Conservation (phyloP, 2,329 filamentous ascomycete genomes). For the Stromatinia cepivora region DNA sequence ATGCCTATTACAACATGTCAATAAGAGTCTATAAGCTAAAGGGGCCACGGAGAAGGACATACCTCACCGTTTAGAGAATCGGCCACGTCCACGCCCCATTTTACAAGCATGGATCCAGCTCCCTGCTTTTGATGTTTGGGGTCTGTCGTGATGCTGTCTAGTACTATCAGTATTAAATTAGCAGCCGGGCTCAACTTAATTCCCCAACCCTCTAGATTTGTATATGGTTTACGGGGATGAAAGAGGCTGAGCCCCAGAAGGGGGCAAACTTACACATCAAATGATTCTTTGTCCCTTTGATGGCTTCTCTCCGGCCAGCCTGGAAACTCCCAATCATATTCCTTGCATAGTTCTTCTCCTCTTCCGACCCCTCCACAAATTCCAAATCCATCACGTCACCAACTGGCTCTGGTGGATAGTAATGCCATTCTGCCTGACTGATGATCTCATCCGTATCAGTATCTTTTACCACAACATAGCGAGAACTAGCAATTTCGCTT, state of each 20-base stretch:
- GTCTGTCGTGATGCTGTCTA: conserved; percentile 25
- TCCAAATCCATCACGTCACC: not conserved
- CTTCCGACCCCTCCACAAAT: not conserved
- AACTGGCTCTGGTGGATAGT: not conserved
- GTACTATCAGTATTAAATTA: not conserved
- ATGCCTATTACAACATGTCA: not conserved
- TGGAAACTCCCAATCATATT: not conserved
- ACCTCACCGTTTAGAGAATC: conserved; percentile 6
- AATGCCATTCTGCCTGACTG: not conserved
- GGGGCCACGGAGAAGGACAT: not conserved
- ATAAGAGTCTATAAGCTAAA: not conserved
- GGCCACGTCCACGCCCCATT: conserved; percentile 29
- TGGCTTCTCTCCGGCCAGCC: not conserved
- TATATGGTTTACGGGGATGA: not conserved
- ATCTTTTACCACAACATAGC: not conserved
- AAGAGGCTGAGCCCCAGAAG: not conserved
- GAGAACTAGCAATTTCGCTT: not conserved
- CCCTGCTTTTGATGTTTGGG: conserved; percentile 33
- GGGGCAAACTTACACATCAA: not conserved
- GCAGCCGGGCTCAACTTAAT: not conserved
- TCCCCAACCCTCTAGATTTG: not conserved
- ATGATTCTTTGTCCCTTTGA: not conserved
- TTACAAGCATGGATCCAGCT: conserved; percentile 32
- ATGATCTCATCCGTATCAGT: not conserved
- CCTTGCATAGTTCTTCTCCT: not conserved